Percentiles rank a stretch among this genome's conserved stretches.
Conservation (phyloP, 768 basidiomycete species). For the Leccinum subtestaceum region DNA sequence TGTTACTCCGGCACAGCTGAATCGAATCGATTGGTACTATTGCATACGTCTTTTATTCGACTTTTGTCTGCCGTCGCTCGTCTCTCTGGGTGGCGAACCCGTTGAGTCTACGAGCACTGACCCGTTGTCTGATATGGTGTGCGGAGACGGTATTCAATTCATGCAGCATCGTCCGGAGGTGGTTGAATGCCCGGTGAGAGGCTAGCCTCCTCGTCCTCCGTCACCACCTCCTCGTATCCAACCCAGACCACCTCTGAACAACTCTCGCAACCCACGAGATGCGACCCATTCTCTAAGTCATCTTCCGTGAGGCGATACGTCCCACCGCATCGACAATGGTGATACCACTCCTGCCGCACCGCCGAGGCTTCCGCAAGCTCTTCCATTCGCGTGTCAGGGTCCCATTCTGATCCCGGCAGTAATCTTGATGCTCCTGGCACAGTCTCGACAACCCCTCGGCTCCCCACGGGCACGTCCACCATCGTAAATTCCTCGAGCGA, state of each 20-base stretch:
- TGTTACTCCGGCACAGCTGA: not conserved
- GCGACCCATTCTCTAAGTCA: conserved; percentile 67
- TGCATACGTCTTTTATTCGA: no score
- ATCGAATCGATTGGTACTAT: no score
- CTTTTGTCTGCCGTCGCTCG: not conserved
- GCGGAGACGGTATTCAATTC: no score
- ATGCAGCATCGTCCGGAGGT: no score
- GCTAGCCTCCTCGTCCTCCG: conserved; percentile 19
- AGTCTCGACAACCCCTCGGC: not conserved
- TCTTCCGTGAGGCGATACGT: conserved; percentile 52
- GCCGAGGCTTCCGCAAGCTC: conserved; percentile 26
- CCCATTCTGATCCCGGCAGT: not conserved
- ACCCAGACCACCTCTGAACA: conserved; percentile 86
- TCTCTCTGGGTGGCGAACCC: not conserved
- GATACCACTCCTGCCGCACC: conserved; percentile 41
- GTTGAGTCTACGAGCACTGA: not conserved
- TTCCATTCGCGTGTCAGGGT: not conserved
- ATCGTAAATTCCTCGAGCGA: conserved; percentile 69
- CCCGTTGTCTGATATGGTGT: no score
- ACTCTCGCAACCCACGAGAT: conserved; percentile 67
- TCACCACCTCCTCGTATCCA: conserved; percentile 68
- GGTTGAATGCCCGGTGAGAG: no score
- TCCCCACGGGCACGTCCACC: not conserved
- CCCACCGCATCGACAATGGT: conserved; percentile 75
- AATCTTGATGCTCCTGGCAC: not conserved